Evolutionary conservation across 2,329 filamentous ascomycete genomes (phyloP).

Genomic region (Penicillium thymicola): DNA sequence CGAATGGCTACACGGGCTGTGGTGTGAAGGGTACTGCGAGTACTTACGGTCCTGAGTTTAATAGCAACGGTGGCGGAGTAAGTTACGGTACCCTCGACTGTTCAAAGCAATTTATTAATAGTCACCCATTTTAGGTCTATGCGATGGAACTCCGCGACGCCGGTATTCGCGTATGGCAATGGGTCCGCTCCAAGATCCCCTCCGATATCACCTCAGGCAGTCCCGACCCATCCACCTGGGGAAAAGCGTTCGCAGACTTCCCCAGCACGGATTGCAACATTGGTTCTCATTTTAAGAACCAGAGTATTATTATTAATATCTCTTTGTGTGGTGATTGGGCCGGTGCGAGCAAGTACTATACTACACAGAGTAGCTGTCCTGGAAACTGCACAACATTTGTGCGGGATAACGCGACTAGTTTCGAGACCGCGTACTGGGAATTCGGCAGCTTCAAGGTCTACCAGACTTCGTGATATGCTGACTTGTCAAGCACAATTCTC

Average conservation of each 20-base stretch:
- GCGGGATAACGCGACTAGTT: slow-evolving; percentile 55
- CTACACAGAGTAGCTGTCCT: slow-evolving; percentile 40
- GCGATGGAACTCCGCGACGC: slow-evolving; percentile 61
- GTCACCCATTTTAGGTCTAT: slow-evolving; percentile 42
- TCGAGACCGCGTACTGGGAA: slow-evolving; percentile 62
- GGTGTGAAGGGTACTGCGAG: slow-evolving; percentile 46
- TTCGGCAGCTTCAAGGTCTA: slow-evolving; percentile 63
- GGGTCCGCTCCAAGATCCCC: slow-evolving; percentile 50
- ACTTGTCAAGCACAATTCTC: background rate
- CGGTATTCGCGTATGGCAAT: slow-evolving; percentile 66
- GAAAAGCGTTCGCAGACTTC: slow-evolving; percentile 62
- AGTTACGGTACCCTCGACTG: slow-evolving; percentile 5
- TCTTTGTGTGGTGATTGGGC: slow-evolving; percentile 60
- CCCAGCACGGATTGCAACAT: slow-evolving; percentile 62
- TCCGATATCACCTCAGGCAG: slow-evolving; percentile 49
- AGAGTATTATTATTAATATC: slow-evolving; percentile 65
- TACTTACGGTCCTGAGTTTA: slow-evolving; percentile 55
- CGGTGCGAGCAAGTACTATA: slow-evolving; percentile 34
- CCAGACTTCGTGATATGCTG: slow-evolving; percentile 26
- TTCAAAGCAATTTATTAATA: background rate
- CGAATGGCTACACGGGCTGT: slow-evolving; percentile 58
- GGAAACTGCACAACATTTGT: slow-evolving; percentile 58
- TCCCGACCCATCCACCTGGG: slow-evolving; percentile 63
- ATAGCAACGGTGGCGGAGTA: slow-evolving; percentile 54
- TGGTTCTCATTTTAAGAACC: slow-evolving; percentile 58